phyloP scores from a whole-genome alignment of 148 eudicot genomes.

The Rhododendron molle region DNA sequence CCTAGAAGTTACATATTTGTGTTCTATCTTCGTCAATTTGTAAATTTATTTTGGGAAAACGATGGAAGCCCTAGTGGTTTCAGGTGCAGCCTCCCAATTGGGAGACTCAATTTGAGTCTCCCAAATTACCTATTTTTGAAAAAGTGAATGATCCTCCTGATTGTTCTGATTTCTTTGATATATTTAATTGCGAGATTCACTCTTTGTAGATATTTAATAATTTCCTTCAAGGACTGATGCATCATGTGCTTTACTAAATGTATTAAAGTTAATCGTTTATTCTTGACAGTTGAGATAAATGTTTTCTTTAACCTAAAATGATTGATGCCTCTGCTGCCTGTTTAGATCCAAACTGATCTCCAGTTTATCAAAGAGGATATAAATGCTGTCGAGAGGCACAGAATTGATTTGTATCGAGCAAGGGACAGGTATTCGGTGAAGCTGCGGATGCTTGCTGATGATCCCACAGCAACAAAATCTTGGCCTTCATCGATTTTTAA shows the following conservation, averaged over 20 bases:
- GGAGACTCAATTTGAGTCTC: background rate
- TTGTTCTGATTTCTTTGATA: background rate
- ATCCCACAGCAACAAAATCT: slow-evolving; percentile 38
- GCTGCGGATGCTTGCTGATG: slow-evolving; percentile 56
- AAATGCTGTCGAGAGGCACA: slow-evolving; percentile 66
- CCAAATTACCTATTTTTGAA: background rate
- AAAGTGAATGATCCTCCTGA: background rate
- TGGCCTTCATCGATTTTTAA: slow-evolving; percentile 48
- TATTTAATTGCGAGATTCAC: background rate
- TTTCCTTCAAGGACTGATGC: background rate
- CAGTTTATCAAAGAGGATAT: slow-evolving; percentile 78
- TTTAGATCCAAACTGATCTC: slow-evolving; percentile 73
- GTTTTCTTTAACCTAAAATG: background rate
- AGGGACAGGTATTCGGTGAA: slow-evolving; percentile 68
- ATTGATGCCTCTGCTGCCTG: slow-evolving; percentile 20
- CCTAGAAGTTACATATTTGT: background rate
- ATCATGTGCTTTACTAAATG: background rate
- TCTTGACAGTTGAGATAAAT: background rate
- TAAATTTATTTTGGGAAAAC: background rate
- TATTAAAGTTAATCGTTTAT: background rate
- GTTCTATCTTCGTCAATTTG: background rate
- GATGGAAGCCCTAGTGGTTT: background rate
- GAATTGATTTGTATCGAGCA: slow-evolving; percentile 66
- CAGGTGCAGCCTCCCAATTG: background rate
- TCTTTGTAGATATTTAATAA: background rate